Evolutionary conservation across 768 basidiomycete species (phyloP), one percentile per base, ranked within the genome.

Genomic region (Steccherinum ochraceum): DNA sequence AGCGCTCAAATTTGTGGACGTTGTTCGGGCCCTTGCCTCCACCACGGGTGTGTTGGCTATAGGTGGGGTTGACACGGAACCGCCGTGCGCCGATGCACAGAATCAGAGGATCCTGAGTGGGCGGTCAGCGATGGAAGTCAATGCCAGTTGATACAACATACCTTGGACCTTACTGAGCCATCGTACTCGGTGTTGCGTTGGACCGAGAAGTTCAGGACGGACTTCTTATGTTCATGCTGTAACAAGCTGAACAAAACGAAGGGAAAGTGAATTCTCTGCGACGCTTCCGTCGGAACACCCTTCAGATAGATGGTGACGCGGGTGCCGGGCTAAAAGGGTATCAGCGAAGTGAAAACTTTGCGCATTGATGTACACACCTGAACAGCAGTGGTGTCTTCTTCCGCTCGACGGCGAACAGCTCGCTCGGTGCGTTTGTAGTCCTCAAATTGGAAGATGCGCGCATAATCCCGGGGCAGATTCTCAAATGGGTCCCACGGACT

Each of bases 401-500:
- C 84, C 12, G 84, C 83, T 48, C 79, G 72, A 52, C 83, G 75
- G 49, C 76, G 79, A 27, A 92, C 79, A 41, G 73, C 75, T 11
- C 86, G 74, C 59, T 90, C 86, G 4, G 93, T 96, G 18, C 86
- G 79, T 64, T 83, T 89, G 72, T 88, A 96, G 59, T 94, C 90
- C 68, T 97, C 93, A 61, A 98, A 96, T 65, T 93, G 90, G 70
- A 98, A 99, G 58, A 97, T 95, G 40, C 87, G 79, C 2, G 87
- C 92, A 61, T 98, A 98, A 64, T 99, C 93, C 46, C 85, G 70
- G 12, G 95, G 95, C 11, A 99, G 74, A 61, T 94, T 94, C 68
- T 99, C 95, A 59, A 87, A 97, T 5, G 95, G 85, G 65, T 98
- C 96, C 96, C 95, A 99, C 30, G 90, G 91, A 63, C 90, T 93